A percentile compares a stretch with the other conserved stretches of the same genome.
Conservation (phyloP, 1,284 basidiomycete species). For the Ceratobasidium sp. region DNA sequence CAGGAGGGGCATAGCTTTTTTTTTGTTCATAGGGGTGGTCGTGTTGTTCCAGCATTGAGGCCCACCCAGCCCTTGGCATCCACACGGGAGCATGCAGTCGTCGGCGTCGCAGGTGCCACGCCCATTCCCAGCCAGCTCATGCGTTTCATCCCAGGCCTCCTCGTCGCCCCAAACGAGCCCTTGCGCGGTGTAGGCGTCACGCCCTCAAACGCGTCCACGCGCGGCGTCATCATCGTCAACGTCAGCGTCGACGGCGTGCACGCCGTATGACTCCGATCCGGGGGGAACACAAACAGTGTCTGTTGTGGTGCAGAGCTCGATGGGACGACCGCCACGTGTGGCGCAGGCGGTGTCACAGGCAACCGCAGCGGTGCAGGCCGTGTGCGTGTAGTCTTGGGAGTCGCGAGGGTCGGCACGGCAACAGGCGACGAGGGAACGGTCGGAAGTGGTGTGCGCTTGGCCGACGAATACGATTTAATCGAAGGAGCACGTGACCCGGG, state of each 20-base stretch:
- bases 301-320: constrained; percentile 55
- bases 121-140: constrained; percentile 71
- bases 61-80: constrained; percentile 78
- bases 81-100: constrained; percentile 80
- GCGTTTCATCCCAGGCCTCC: constrained; percentile 66
- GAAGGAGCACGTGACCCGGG: constrained; percentile 34
- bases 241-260: constrained; percentile 77
- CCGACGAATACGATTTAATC: constrained; percentile 28
- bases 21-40: constrained; percentile 37
- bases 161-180: constrained; percentile 46
- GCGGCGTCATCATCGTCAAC: constrained; percentile 64
- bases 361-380: constrained; percentile 33
- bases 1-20: constrained; percentile 1
- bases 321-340: constrained; percentile 23
- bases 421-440: constrained; percentile 36
- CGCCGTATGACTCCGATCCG: constrained; percentile 52
- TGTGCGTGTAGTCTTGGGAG: constrained; percentile 29
- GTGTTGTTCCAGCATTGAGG: constrained; percentile 52
- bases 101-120: constrained; percentile 67
- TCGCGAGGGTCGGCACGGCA: constrained; percentile 37
- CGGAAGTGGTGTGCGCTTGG: constrained; percentile 37
- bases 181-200: constrained; percentile 32
- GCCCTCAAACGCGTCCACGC: constrained; percentile 45
- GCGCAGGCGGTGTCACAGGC: constrained; percentile 26
- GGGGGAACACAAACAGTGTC: constrained; percentile 82